These are phyloP conservation scores for Komagataella kurtzmanii DNA, from an alignment of 805 yeast genomes.

Conservation along the genomic window DNA sequence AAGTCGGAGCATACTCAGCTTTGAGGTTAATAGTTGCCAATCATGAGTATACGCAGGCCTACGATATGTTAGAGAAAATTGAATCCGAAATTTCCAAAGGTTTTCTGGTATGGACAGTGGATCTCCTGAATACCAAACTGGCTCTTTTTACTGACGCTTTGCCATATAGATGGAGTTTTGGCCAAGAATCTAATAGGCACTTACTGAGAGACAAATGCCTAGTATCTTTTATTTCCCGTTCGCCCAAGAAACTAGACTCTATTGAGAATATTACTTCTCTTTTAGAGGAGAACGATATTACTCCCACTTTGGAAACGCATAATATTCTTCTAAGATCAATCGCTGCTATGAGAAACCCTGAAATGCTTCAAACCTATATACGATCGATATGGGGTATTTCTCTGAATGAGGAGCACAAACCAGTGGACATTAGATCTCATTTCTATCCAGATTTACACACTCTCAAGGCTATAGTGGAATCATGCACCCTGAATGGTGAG, in stretches of 20 bases:
- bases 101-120: background rate
- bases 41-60: background rate
- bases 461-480: slow-evolving; percentile 14
- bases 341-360: slow-evolving; percentile 14
- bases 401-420: background rate
- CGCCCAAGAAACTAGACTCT: background rate
- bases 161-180: background rate
- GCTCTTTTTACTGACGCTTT: background rate
- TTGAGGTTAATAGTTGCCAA: background rate
- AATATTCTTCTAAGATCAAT: slow-evolving; percentile 13
- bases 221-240: background rate
- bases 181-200: background rate
- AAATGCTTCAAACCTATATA: slow-evolving; percentile 12
- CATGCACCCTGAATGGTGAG: slow-evolving; percentile 16
- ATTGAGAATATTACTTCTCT: background rate
- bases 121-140: background rate
- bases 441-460: slow-evolving; percentile 13
- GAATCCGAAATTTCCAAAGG: background rate
- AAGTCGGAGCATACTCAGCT: background rate
- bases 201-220: background rate
- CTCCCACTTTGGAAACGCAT: slow-evolving; percentile 1
- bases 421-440: slow-evolving; percentile 1
- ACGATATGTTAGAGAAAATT: background rate
- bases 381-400: slow-evolving; percentile 15
- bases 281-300: background rate